Evolutionary conservation across 352 stramenopile species (phyloP), one percentile per base, ranked within the genome.

Genomic region (Phytopythium montanum): DNA sequence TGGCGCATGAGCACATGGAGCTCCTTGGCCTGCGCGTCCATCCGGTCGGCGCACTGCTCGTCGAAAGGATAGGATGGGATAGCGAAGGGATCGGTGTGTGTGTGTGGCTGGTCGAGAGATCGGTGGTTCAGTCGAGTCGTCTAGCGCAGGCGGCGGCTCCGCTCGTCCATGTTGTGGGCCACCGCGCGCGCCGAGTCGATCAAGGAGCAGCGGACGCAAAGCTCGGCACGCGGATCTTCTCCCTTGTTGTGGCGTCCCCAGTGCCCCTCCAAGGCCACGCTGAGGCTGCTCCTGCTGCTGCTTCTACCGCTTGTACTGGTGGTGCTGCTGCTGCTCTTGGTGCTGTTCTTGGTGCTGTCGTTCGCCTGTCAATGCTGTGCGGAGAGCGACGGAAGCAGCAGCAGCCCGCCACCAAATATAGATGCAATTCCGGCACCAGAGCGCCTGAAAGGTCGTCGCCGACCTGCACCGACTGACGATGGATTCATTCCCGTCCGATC

Each of bases 1-100:
- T 90, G 81, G 42, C 82, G 78, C 41, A 75, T 65, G 21, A 92
- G 62, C 42, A 89, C 70, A 42, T 70, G 74, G 19, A 92, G 73
- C 60, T 92, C 82, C 60, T 82, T 88, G 45, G 51, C 50, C 13
- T 73, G 56, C 26, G 72, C 62, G 45, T 79, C 76, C 56, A 83
- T 69, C 53, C 21, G 36, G 33, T 18, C 5, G 33, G 33, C 33
- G 33, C 9, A 12, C 33, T 38, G 5, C 9, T 38, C 5, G 33
- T 38, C 33, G 33, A 38, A 12, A 6, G 8, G 33, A 12, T 14
- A 12, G 14, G 33, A 38, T 8, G 14, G 33, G 33, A 2, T 8
- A 38, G 33, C 33, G 33, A 12, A 16, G 9, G 8, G 33, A 12
- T 38, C 33, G 33, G 31, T 36, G 7, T 36, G 36, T 38, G 34